Evolutionary conservation across 495 filamentous ascomycete species (phyloP).

Genomic region (Glonium stellatum): DNA sequence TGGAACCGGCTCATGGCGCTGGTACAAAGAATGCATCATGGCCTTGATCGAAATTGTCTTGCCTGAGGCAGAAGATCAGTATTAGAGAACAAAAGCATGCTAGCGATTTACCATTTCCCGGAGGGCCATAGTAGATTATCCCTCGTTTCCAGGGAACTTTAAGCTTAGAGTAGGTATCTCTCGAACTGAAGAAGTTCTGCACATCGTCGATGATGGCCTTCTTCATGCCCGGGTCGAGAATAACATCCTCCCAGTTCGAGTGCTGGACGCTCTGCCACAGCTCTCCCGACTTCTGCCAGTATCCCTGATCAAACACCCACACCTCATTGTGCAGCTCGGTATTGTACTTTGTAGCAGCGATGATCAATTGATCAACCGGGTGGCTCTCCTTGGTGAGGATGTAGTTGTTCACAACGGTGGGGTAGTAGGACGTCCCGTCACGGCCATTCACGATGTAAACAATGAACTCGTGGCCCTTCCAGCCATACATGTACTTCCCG

Average conservation of each 20-base stretch:
- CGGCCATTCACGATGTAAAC: conserved; percentile 47
- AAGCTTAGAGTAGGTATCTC: conserved; percentile 48
- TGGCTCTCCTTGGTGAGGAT: conserved; percentile 40
- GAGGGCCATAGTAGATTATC: conserved; percentile 53
- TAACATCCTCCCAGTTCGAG: conserved; percentile 56
- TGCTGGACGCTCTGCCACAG: conserved; percentile 52
- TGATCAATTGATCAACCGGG: conserved; percentile 46
- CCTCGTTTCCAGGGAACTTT: conserved; percentile 59
- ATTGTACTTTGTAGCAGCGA: conserved; percentile 44
- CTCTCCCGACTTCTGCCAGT: conserved; percentile 53
- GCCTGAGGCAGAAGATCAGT: background rate
- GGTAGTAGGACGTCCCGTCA: conserved; percentile 38
- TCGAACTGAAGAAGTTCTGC: conserved; percentile 50
- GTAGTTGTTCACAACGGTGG: conserved; percentile 41
- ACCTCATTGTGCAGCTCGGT: conserved; percentile 53
- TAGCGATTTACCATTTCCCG: conserved; percentile 38
- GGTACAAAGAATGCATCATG: conserved; percentile 36
- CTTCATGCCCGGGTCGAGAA: conserved; percentile 58
- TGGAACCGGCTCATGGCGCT: conserved; percentile 32
- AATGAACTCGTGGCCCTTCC: conserved; percentile 44
- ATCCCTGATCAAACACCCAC: conserved; percentile 55
- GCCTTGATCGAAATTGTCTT: conserved; percentile 38
- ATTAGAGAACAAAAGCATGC: background rate
- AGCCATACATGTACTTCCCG: conserved; percentile 49
- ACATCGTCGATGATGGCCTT: conserved; percentile 52